Percentiles rank a stretch among this genome's conserved stretches.
phyloP scores from a whole-genome alignment of 345 rosid genomes.

The Salix viminalis region DNA sequence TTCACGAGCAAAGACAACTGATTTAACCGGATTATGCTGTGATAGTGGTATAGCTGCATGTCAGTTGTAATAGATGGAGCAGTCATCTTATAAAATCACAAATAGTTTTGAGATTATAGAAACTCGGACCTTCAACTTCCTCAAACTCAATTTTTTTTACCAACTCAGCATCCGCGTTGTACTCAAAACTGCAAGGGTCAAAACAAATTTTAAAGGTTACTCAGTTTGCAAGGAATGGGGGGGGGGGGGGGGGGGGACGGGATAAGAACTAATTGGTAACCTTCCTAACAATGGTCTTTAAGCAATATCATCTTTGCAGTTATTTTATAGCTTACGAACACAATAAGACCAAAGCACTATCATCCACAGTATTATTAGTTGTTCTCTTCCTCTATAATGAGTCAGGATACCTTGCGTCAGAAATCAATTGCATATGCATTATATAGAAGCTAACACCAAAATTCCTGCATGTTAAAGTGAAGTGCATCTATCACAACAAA shows the following conservation, averaged over 20 bases:
- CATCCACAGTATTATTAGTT: not conserved
- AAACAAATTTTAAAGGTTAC: not conserved
- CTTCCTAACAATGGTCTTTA: not conserved
- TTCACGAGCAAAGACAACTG: slow-evolving; percentile 17
- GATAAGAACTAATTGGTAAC: not conserved
- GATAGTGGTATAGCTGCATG: not conserved
- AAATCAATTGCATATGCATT: not conserved
- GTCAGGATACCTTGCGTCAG: not conserved
- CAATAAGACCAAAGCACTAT: not conserved
- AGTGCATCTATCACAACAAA: not conserved
- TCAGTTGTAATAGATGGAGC: not conserved
- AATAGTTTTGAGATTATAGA: not conserved
- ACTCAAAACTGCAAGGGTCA: slow-evolving; percentile 60
- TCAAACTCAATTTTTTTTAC: slow-evolving; percentile 79
- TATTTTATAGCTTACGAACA: not conserved
- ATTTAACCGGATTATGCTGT: not conserved
- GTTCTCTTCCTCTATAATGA: not conserved
- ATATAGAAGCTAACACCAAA: not conserved
- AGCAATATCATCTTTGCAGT: not conserved
- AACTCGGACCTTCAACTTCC: slow-evolving; percentile 63
- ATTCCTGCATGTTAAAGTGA: not conserved
- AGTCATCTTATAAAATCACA: not conserved
- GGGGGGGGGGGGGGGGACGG: not conserved
- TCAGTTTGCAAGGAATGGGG: not conserved
- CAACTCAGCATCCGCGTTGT: slow-evolving; percentile 67